phyloP scores from a whole-genome alignment of 2,329 filamentous ascomycete genomes.

The Colletotrichum costaricense region DNA sequence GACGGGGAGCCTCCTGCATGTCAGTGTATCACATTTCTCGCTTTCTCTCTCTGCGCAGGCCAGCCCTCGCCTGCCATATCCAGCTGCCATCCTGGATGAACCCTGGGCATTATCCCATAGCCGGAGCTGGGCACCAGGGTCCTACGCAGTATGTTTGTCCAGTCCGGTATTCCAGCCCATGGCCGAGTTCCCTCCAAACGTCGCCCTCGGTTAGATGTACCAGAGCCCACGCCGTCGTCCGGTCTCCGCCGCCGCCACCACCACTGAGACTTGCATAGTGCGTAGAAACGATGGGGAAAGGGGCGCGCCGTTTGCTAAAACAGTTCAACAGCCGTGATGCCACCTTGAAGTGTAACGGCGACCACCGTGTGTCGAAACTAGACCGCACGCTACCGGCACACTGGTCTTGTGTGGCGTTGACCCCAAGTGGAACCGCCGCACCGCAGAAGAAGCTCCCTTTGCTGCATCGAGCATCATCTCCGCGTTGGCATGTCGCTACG shows the following conservation, averaged over 20 bases:
- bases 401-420: constrained; percentile 28
- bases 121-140: constrained; percentile 8
- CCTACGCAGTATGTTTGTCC: not conserved
- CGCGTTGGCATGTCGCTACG: constrained; percentile 28
- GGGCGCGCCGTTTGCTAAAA: not conserved
- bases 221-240: not conserved
- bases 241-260: constrained; percentile 14
- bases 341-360: constrained; percentile 12
- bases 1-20: constrained; percentile 28
- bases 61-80: constrained; percentile 19
- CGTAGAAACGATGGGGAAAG: not conserved
- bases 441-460: not conserved
- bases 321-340: constrained; percentile 7
- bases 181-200: not conserved
- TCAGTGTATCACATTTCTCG: constrained; percentile 21
- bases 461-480: constrained; percentile 32
- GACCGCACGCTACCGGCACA: constrained; percentile 12
- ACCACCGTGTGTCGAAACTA: not conserved
- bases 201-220: not conserved
- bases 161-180: constrained; percentile 5
- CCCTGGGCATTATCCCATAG: not conserved
- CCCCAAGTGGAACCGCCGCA: constrained; percentile 27
- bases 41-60: constrained; percentile 3
- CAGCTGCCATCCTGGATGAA: constrained; percentile 3
- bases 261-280: constrained; percentile 8